A percentile compares a stretch with the other conserved stretches of the same genome.
Evolutionary conservation across 192 early-diverging fungal genomes (phyloP).

Genomic region (Podila clonocystis): DNA sequence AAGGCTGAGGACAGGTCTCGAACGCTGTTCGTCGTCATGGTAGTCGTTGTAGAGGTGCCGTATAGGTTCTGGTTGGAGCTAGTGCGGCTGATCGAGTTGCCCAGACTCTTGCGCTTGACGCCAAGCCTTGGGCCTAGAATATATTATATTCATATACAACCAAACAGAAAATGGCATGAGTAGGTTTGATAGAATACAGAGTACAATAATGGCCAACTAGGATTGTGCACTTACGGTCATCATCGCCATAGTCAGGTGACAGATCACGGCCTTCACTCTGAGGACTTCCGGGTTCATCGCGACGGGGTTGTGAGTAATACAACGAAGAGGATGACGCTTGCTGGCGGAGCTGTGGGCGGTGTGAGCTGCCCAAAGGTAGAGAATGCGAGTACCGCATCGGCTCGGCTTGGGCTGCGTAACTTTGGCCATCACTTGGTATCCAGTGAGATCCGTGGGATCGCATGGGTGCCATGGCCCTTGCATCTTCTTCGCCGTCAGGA

Average conservation of each 20-base stretch:
- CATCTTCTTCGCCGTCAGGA: not conserved
- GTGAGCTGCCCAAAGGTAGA: not conserved
- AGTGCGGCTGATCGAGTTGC: not conserved
- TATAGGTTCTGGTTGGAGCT: not conserved
- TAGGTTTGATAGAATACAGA: constrained; percentile 1
- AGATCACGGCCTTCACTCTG: not conserved
- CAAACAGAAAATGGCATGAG: no score
- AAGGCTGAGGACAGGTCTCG: constrained; percentile 9
- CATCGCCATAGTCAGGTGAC: constrained; percentile 8
- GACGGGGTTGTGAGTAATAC: constrained; percentile 2
- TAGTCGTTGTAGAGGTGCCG: not conserved
- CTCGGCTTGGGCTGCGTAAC: not conserved
- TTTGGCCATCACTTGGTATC: no score
- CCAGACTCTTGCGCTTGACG: not conserved
- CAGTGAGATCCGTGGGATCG: no score
- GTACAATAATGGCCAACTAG: not conserved
- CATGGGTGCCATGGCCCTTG: no score
- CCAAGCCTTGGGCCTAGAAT: not conserved
- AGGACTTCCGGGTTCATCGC: not conserved
- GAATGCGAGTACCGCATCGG: constrained; percentile 18
- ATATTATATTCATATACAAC: no score
- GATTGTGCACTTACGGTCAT: constrained; percentile 4
- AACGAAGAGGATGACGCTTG: not conserved
- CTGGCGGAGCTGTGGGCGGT: not conserved
- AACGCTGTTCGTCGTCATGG: not conserved